Evolutionary conservation across 2,329 filamentous ascomycete genomes (phyloP).

Genomic region (Tolypocladium nubicola): DNA sequence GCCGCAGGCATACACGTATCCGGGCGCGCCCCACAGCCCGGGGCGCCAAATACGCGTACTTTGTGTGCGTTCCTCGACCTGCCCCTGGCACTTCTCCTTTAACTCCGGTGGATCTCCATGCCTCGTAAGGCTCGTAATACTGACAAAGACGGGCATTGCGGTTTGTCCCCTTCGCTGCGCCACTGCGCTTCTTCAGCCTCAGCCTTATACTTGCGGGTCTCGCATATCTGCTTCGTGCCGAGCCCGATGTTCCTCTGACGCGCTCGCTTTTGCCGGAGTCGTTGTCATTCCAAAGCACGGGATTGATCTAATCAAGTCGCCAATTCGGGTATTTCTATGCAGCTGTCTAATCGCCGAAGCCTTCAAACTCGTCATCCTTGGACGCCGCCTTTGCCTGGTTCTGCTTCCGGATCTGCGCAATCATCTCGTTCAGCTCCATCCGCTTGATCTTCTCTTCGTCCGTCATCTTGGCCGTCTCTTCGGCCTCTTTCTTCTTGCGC

Average conservation of each 20-base stretch:
- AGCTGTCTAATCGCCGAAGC: constrained; percentile 39
- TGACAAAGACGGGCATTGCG: no score
- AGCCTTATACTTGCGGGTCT: neutral
- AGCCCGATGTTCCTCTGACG: no score
- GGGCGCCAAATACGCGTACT: neutral
- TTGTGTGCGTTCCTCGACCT: no score
- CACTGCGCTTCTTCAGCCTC: no score
- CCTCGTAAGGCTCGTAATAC: no score
- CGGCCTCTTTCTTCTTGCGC: constrained; percentile 51
- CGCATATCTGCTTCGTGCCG: neutral
- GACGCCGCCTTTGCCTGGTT: constrained; percentile 34
- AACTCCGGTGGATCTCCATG: no score
- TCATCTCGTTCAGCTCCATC: constrained; percentile 51
- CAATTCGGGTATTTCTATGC: neutral
- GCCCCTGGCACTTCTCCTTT: no score
- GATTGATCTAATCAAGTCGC: neutral
- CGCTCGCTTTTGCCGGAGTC: neutral
- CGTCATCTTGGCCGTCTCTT: constrained; percentile 55
- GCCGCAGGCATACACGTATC: neutral
- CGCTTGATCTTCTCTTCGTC: constrained; percentile 56
- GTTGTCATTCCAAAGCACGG: neutral
- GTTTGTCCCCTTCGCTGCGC: no score
- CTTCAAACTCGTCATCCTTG: constrained; percentile 44
- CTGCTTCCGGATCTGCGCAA: constrained; percentile 50
- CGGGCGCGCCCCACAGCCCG: no score